Evolutionary conservation across 1,284 basidiomycete species (phyloP).

Genomic region (Puccinia coronata): DNA sequence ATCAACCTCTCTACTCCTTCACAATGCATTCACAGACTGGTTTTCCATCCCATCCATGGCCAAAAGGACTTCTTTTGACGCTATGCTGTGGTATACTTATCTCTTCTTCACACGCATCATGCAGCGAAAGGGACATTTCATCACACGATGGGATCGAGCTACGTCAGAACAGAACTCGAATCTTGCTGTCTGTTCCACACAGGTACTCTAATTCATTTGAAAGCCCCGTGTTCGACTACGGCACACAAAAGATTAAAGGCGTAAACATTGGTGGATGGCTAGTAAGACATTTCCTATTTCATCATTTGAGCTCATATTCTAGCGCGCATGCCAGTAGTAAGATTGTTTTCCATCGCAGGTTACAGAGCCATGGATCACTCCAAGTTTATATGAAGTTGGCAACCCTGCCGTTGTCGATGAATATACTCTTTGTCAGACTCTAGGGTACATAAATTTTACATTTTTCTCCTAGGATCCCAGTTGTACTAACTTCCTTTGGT

Average conservation of each 20-base stretch:
- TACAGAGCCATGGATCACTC: conserved; percentile 76
- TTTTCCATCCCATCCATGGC: background rate
- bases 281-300: conserved; percentile 53
- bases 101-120: background rate
- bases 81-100: background rate
- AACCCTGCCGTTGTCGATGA: conserved; percentile 70
- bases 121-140: background rate
- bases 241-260: conserved; percentile 58
- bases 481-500: background rate
- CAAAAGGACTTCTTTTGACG: background rate
- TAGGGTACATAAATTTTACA: conserved; percentile 58
- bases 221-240: conserved; percentile 53
- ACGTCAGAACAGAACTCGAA: background rate
- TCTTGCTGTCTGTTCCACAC: background rate
- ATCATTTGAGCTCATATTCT: background rate
- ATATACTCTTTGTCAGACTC: conserved; percentile 68
- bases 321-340: background rate
- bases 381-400: conserved; percentile 68
- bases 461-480: background rate
- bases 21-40: background rate
- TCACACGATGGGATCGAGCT: background rate
- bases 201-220: background rate
- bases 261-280: conserved; percentile 59
- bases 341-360: background rate
- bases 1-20: too few species aligned